Conservation (phyloP, 2,329 filamentous ascomycete species). For the Myriosclerotinia scirpicola region DNA sequence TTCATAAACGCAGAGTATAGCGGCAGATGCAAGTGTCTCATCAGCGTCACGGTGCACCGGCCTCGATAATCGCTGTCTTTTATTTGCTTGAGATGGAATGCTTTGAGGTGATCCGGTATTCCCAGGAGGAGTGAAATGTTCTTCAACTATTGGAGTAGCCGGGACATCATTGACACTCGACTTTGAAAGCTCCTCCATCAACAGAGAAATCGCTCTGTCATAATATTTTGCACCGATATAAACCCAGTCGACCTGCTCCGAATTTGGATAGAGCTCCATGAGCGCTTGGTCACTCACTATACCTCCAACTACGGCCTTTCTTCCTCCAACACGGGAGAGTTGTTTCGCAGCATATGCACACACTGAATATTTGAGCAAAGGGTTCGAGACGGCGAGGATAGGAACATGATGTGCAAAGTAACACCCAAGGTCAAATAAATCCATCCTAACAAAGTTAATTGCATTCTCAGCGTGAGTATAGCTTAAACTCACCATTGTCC, state of each 20-base stretch:
- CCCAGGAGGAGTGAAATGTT: slow-evolving; percentile 32
- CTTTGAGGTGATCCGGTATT: slow-evolving; percentile 35
- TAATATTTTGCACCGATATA: slow-evolving; percentile 62
- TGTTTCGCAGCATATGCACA: slow-evolving; percentile 64
- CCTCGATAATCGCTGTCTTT: slow-evolving; percentile 47
- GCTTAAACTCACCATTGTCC: slow-evolving; percentile 52
- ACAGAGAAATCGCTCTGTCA: slow-evolving; percentile 55
- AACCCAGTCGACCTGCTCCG: slow-evolving; percentile 52
- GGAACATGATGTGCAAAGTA: slow-evolving; percentile 62
- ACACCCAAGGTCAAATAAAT: slow-evolving; percentile 54
- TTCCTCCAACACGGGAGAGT: slow-evolving; percentile 53
- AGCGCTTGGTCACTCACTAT: slow-evolving; percentile 49
- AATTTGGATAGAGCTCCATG: slow-evolving; percentile 53
- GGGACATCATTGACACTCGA: slow-evolving; percentile 32
- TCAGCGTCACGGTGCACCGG: slow-evolving; percentile 49
- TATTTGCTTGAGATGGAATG: slow-evolving; percentile 35
- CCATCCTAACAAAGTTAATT: slow-evolving; percentile 46
- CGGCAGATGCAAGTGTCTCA: slow-evolving; percentile 63
- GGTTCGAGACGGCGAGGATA: slow-evolving; percentile 52
- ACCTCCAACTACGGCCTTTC: slow-evolving; percentile 51
- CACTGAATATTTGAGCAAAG: slow-evolving; percentile 52
- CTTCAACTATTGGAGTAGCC: slow-evolving; percentile 40
- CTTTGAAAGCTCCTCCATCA: slow-evolving; percentile 43
- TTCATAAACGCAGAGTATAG: slow-evolving; percentile 67
- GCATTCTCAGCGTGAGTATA: background rate